These are phyloP conservation scores for Pyrenophora graminea DNA, from an alignment of 2,329 filamentous ascomycete species.

Conservation along the genomic window DNA sequence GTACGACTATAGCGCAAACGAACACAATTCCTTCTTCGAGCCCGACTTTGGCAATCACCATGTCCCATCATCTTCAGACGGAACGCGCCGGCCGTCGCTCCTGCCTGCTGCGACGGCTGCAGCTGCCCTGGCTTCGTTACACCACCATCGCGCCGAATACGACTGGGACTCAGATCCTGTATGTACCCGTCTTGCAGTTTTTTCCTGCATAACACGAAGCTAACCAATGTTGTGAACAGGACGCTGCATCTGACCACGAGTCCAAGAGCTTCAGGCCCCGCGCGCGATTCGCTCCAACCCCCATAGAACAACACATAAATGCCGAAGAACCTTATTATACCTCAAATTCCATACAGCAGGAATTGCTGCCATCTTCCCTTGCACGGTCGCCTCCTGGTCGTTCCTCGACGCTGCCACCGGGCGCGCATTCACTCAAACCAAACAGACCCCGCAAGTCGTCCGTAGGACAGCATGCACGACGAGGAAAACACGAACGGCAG, in stretches of 20 bases:
- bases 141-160: constrained; percentile 75
- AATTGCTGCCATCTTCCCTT: constrained; percentile 81
- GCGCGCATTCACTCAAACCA: constrained; percentile 73
- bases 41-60: constrained; percentile 69
- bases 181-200: constrained; percentile 20
- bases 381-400: constrained; percentile 81
- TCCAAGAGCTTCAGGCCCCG: constrained; percentile 45
- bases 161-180: constrained; percentile 48
- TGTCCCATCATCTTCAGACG: constrained; percentile 71
- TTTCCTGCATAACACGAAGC: constrained; percentile 12
- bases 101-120: constrained; percentile 76
- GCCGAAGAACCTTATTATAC: constrained; percentile 47
- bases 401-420: constrained; percentile 83
- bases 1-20: constrained; percentile 55
- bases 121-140: constrained; percentile 83
- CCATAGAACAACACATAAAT: constrained; percentile 73
- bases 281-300: constrained; percentile 47
- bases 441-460: constrained; percentile 83
- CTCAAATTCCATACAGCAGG: constrained; percentile 66
- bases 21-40: constrained; percentile 69
- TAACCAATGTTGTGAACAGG: constrained; percentile 37
- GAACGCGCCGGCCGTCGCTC: constrained; percentile 66
- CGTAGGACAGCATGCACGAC: constrained; percentile 75
- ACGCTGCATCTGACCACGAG: constrained; percentile 46
- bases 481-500: constrained; percentile 78